Evolutionary conservation across 1,139 yeast species (phyloP).

Genomic region (Saccharomyces hybrid): DNA sequence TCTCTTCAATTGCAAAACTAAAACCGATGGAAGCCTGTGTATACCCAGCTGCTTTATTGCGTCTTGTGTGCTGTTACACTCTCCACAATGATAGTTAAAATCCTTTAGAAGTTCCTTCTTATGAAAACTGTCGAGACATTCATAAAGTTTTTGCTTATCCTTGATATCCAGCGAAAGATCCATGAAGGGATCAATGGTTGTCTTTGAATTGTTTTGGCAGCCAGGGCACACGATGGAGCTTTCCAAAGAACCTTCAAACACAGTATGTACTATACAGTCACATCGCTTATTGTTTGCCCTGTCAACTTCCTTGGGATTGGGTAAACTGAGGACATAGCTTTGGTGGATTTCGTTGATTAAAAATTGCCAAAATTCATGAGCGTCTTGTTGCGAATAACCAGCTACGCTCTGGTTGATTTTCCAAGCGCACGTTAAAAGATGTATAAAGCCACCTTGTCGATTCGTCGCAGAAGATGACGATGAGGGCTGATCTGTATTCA

Average conservation of each 20-base stretch:
- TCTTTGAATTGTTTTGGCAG: slow-evolving; percentile 53
- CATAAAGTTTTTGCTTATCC: slow-evolving; percentile 39
- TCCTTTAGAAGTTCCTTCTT: slow-evolving; percentile 64
- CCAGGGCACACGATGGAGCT: slow-evolving; percentile 67
- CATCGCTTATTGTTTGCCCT: slow-evolving; percentile 35
- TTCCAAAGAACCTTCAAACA: slow-evolving; percentile 67
- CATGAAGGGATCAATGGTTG: slow-evolving; percentile 80
- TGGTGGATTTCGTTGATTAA: slow-evolving; percentile 75
- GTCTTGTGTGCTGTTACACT: slow-evolving; percentile 52
- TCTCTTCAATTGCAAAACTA: slow-evolving; percentile 77
- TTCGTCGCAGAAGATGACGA: slow-evolving; percentile 39
- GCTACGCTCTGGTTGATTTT: slow-evolving; percentile 74
- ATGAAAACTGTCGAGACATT: slow-evolving; percentile 73
- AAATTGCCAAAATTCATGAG: slow-evolving; percentile 95
- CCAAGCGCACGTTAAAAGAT: slow-evolving; percentile 73
- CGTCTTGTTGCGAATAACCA: slow-evolving; percentile 95
- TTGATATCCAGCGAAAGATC: slow-evolving; percentile 76
- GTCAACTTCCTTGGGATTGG: slow-evolving; percentile 17
- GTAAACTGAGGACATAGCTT: slow-evolving; percentile 29
- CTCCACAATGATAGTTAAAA: slow-evolving; percentile 59
- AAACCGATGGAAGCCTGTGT: slow-evolving; percentile 63
- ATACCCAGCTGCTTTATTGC: slow-evolving; percentile 69
- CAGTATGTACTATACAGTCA: slow-evolving; percentile 71
- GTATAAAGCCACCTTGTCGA: slow-evolving; percentile 23
- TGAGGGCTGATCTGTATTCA: slow-evolving; percentile 4